Percentiles rank a stretch among this genome's conserved stretches.
These are phyloP conservation scores for Arthrobotrys iridis DNA, from an alignment of 2,329 filamentous ascomycete genomes.

Conservation along the genomic window DNA sequence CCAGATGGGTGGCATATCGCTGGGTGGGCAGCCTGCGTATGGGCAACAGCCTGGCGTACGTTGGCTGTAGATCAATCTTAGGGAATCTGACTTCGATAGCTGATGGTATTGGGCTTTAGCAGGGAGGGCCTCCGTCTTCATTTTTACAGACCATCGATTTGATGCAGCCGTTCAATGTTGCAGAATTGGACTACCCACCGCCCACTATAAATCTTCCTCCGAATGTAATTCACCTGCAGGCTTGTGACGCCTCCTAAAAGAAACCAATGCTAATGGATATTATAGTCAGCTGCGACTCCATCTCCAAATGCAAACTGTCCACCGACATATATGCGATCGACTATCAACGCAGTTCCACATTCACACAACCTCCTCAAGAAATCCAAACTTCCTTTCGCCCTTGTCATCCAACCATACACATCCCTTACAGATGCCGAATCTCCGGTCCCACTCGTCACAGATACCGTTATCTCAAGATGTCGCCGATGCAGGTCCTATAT, in stretches of 20 bases:
- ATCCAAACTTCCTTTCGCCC: slow-evolving; percentile 91
- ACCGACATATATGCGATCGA: slow-evolving; percentile 93
- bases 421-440: slow-evolving; percentile 93
- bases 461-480: slow-evolving; percentile 97
- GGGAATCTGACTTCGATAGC: slow-evolving; percentile 74
- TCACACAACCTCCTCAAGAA: slow-evolving; percentile 95
- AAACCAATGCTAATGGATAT: slow-evolving; percentile 60
- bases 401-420: slow-evolving; percentile 95
- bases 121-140: slow-evolving; percentile 42
- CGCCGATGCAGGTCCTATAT: slow-evolving; percentile 96
- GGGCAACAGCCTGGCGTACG: slow-evolving; percentile 65
- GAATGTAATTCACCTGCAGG: slow-evolving; percentile 70
- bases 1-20: slow-evolving; percentile 81
- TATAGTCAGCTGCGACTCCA: slow-evolving; percentile 68
- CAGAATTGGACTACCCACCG: slow-evolving; percentile 88
- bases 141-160: slow-evolving; percentile 70
- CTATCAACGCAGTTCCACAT: slow-evolving; percentile 90
- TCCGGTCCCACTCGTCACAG: slow-evolving; percentile 87
- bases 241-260: slow-evolving; percentile 57
- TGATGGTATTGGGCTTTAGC: background rate
- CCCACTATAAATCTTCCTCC: slow-evolving; percentile 89
- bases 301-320: slow-evolving; percentile 92
- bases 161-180: slow-evolving; percentile 91
- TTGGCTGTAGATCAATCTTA: slow-evolving; percentile 55
- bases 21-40: slow-evolving; percentile 67